These are phyloP conservation scores for Metschnikowia proteae DNA, from an alignment of 805 yeast genomes.

Conservation along the genomic window DNA sequence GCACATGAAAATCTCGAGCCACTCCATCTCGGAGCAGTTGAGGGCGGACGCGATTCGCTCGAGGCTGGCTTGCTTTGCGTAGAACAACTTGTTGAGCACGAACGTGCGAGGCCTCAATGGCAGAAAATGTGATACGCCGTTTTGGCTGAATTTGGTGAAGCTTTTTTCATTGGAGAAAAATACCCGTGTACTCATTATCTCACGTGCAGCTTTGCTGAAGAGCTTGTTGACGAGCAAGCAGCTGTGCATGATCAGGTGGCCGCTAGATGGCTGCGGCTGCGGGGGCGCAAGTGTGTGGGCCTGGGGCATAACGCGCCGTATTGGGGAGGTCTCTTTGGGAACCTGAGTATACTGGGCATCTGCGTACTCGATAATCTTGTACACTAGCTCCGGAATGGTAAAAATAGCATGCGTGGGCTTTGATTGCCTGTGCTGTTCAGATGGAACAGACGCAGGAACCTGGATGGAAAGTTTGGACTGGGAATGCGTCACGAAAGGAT, in stretches of 20 bases:
- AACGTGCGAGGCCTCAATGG: constrained; percentile 38
- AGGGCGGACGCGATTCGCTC: constrained; percentile 41
- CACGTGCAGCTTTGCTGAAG: constrained; percentile 57
- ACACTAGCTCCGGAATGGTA: constrained; percentile 71
- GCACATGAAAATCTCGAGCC: constrained; percentile 82
- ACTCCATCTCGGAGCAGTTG: constrained; percentile 48
- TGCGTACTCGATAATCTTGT: constrained; percentile 56
- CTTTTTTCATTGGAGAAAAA: constrained; percentile 48
- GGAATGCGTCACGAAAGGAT: background rate
- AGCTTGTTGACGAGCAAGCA: constrained; percentile 67
- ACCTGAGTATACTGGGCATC: constrained; percentile 47
- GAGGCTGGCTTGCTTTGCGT: constrained; percentile 50
- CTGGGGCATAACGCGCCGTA: constrained; percentile 50
- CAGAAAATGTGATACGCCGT: constrained; percentile 3
- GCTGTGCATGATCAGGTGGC: constrained; percentile 39
- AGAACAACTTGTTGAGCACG: constrained; percentile 62
- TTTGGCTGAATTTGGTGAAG: constrained; percentile 36
- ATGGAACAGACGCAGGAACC: background rate
- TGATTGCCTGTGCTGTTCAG: background rate
- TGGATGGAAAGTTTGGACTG: background rate
- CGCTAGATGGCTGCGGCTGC: background rate
- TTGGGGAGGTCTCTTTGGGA: constrained; percentile 61
- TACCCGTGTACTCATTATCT: constrained; percentile 52
- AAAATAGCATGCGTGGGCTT: constrained; percentile 40
- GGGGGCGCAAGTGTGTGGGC: background rate